Base-by-base conservation (phyloP, 2,329 filamentous ascomycete genomes). In the Eutypella sp. region DNA sequence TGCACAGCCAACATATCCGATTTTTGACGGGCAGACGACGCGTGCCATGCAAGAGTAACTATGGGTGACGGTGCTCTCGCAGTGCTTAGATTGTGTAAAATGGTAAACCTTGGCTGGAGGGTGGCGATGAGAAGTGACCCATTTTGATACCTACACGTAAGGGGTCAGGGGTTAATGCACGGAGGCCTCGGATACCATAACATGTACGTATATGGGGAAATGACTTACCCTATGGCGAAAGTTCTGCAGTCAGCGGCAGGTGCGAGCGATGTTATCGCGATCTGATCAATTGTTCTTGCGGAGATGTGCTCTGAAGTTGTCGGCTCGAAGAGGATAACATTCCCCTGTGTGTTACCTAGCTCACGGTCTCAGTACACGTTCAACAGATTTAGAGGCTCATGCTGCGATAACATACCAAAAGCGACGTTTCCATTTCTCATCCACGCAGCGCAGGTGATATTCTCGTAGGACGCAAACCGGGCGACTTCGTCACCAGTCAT, bases 1-100 rank as follows among this genome's bases (percentile, higher is more conserved):
- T 97, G 92, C 8, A 90, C 88, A 1, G 92, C 92, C 58, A 99
- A 73, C 93, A 99, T 99, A 61, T 97, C 92, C 1, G 93, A 96
- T 68, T 95, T 96, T 66, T 96, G 91, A 55, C 91, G 89, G 0
- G 91, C 87, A 0, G 93, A 96, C 0, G 93, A 96, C 31, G 92
- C 91, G 74, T 99, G 93, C 93, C 93, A 99, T 47, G 89, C 82
- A 18, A 99, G 71, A 8, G 84, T 88, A 4, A 91, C 83, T 42
- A 99, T 90, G 2, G 89, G 87, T 1, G 92, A 96, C 2, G 93
- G 92, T 2, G 82, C 81, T 57, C 89, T 78, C 0, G 86, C 87
- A 0, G 89, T 95, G 41, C 85, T 91, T 53, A 99, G 74, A 42
- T 92, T 96, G 67, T 99, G 91, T 41, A 97, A 68, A 53, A 97